Conservation (phyloP, 441 rosid species). For the Capsella rubella region DNA sequence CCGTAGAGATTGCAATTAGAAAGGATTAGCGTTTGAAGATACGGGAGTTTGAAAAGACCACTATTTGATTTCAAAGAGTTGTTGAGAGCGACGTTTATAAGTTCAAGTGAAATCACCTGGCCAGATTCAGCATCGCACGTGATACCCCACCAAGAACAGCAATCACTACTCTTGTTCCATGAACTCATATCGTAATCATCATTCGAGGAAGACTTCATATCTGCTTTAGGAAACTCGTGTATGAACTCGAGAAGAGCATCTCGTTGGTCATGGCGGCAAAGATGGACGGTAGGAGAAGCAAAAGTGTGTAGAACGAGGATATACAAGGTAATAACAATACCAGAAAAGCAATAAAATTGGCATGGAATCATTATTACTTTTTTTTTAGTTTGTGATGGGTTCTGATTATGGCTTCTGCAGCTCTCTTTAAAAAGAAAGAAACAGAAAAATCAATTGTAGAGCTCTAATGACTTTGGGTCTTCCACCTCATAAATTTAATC, state of each 20-base stretch:
- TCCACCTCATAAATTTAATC: too few species aligned
- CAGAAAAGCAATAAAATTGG: not conserved
- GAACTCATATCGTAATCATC: not conserved
- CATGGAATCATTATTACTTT: not conserved
- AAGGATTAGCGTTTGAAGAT: not conserved
- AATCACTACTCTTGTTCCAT: constrained; percentile 7
- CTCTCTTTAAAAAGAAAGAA: not conserved
- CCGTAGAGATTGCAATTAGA: not conserved
- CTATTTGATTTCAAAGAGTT: not conserved
- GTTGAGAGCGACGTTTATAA: not conserved
- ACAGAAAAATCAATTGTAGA: not conserved
- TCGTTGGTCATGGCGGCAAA: not conserved
- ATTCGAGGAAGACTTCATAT: too few species aligned
- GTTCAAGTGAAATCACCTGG: not conserved
- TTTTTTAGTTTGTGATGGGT: not conserved
- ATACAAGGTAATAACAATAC: not conserved
- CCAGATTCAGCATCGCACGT: not conserved
- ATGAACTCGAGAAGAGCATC: not conserved
- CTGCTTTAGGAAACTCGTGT: not conserved
- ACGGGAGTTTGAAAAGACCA: not conserved
- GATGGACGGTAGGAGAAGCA: not conserved
- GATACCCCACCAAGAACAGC: not conserved
- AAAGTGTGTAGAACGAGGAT: not conserved
- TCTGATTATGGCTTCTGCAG: not conserved
- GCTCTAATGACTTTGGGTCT: not conserved